Base-by-base conservation (phyloP, 2,329 filamentous ascomycete genomes). In the Fusarium musae region DNA sequence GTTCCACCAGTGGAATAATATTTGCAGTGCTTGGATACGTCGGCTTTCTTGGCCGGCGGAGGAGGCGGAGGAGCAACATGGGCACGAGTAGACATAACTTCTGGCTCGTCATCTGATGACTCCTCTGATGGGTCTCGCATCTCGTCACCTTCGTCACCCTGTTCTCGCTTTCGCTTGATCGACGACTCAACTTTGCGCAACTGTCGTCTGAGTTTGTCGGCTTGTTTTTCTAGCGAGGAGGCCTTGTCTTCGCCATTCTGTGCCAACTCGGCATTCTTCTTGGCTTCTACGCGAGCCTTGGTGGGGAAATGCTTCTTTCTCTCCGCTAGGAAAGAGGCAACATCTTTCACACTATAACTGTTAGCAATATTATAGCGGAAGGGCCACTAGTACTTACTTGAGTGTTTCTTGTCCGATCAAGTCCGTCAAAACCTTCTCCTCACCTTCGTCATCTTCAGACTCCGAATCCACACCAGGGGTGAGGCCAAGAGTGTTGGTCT, bases 231-330 rank as follows among this genome's bases (percentile, higher is more conserved):
- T 26, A 90, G 82, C 66, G 86, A 86, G 54, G 84, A 92, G 50
- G 90, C 88, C 80, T 93, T 91, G 78, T 91, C 90, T 62, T 87
- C 85, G 63, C 88, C 86, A 47, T 80, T 83, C 44, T 83, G 80
- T 66, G 83, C 80, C 76, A 83, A 78, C 76, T 83, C 82, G 65
- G 83, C 84, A 75, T 87, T 86, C 71, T 89, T 88, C 81, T 89
- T 93, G 72, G 89, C 89, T 69, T 90, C 87, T 70, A 91, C 85
- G 62, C 93, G 91, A 66, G 90, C 89, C 80, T 90, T 89, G 5
- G 95, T 98, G 4, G 96, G 96, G 80, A 90, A 98, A 58, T 92
- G 91, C 73, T 90, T 92, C 79, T 88, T 92, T 66, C 96, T 90
- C 81, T 97, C 94, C 56, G 90, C 90, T 71, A 97, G 90, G 90